Evolutionary conservation across 2,329 filamentous ascomycete genomes (phyloP).

Genomic region (Paramyrothecium sp.): DNA sequence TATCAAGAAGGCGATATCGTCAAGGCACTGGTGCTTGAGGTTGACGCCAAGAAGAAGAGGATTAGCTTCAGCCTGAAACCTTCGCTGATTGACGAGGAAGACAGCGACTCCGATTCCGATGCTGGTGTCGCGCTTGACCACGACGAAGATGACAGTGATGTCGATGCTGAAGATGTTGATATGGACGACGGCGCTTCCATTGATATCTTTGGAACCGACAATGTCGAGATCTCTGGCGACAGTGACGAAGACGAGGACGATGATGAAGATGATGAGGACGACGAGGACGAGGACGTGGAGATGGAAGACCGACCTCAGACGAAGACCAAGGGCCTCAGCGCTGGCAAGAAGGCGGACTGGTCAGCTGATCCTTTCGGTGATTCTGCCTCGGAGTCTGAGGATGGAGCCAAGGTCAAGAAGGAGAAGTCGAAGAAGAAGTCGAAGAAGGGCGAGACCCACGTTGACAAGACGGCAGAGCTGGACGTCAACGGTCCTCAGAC

Average conservation of each 20-base stretch:
- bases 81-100: conserved; percentile 75
- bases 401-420: conserved; percentile 24
- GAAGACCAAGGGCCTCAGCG: conserved; percentile 29
- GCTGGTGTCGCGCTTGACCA: conserved; percentile 45
- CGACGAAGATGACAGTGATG: conserved; percentile 44
- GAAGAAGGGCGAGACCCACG: conserved; percentile 73
- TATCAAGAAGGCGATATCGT: conserved; percentile 91
- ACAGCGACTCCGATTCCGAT: conserved; percentile 48
- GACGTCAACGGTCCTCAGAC: conserved; percentile 87
- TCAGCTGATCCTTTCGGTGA: conserved; percentile 67
- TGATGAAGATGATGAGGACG: conserved; percentile 22
- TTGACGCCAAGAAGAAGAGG: conserved; percentile 72
- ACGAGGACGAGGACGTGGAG: conserved; percentile 38
- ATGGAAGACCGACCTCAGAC: conserved; percentile 37
- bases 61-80: conserved; percentile 92
- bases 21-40: conserved; percentile 81
- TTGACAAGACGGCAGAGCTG: conserved; percentile 89
- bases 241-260: conserved; percentile 39
- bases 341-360: conserved; percentile 86
- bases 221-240: conserved; percentile 38
- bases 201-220: conserved; percentile 45
- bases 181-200: conserved; percentile 41
- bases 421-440: conserved; percentile 62
- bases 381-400: conserved; percentile 49
- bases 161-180: conserved; percentile 47